Evolutionary conservation across 805 yeast genomes (phyloP), one percentile per base, ranked within the genome.

Genomic region (Dipodascopsis uninucleata): DNA sequence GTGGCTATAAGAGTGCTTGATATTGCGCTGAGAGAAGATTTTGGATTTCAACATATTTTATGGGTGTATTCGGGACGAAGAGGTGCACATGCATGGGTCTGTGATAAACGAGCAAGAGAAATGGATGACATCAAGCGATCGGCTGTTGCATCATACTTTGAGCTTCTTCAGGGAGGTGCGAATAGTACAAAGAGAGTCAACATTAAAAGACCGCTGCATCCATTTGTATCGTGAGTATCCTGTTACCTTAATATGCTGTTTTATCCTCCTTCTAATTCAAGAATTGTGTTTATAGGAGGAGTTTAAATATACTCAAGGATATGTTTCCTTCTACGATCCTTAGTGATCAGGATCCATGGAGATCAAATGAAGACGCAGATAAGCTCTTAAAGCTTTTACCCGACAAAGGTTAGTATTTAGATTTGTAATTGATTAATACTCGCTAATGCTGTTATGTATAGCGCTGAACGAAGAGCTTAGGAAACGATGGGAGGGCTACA

Each of bases 61-160:
- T 93, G 97, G 97, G 96, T 90, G 3, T 93, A 86, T 61, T 87
- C 96, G 0, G 98, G 98, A 36, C 83, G 98, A 72, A 85, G 98
- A 76, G 98, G 98, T 65, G 95, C 94, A 12, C 98, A 93, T 72
- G 94, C 97, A 60, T 93, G 98, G 98, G 75, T 93, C 20, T 85
- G 95, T 65, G 98, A 93, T 62, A 66, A 75, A 43, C 70, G 89
- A 37, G 96, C 97, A 1, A 70, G 97, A 45, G 58, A 63, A 1
- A 65, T 93, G 50, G 83, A 78, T 52, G 97, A 93, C 62, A 58
- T 70, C 4, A 77, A 78, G 49, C 76, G 98, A 58, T 73, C 82
- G 57, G 79, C 95, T 2, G 76, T 93, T 9, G 81, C 89, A 25
- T 89, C 85, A 55, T 93, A 93, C 62, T 64, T 93, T 62, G 90